These are phyloP conservation scores for Kwoniella europaea DNA, from an alignment of 768 basidiomycete species.

Conservation along the genomic window DNA sequence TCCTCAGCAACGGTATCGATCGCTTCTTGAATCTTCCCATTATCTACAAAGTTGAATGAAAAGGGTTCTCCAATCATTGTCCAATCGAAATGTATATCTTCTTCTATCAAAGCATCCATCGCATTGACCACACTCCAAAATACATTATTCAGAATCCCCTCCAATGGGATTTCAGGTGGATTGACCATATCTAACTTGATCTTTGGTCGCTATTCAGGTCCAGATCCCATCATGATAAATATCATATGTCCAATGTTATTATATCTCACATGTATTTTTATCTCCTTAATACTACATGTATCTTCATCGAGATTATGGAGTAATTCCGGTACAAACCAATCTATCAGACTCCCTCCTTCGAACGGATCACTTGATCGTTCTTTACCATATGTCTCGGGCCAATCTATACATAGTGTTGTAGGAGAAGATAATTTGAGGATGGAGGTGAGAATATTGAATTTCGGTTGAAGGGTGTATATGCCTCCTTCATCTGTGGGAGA, in stretches of 20 bases:
- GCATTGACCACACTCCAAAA: not conserved
- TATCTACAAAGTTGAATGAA: not conserved
- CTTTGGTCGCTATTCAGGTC: not conserved
- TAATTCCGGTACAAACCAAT: constrained; percentile 3
- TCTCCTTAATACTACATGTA: not conserved
- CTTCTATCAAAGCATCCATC: constrained; percentile 1
- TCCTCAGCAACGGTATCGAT: not conserved
- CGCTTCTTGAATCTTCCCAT: not conserved
- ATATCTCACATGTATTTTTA: not conserved
- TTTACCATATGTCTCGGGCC: not conserved
- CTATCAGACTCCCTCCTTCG: constrained; percentile 1
- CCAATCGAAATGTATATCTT: not conserved
- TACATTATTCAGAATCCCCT: not conserved
- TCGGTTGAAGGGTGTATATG: not conserved
- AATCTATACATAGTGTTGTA: not conserved
- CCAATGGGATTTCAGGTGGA: not conserved
- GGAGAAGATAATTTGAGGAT: not conserved
- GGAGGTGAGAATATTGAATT: not conserved
- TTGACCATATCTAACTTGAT: not conserved
- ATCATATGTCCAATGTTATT: constrained; percentile 1
- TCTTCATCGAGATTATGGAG: not conserved
- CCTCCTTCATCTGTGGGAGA: not conserved
- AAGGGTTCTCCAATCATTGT: not conserved
- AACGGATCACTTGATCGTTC: not conserved
- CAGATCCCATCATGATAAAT: not conserved